Base-by-base conservation (phyloP, 352 stramenopile genomes). In the Globisporangium recalcitrans region DNA sequence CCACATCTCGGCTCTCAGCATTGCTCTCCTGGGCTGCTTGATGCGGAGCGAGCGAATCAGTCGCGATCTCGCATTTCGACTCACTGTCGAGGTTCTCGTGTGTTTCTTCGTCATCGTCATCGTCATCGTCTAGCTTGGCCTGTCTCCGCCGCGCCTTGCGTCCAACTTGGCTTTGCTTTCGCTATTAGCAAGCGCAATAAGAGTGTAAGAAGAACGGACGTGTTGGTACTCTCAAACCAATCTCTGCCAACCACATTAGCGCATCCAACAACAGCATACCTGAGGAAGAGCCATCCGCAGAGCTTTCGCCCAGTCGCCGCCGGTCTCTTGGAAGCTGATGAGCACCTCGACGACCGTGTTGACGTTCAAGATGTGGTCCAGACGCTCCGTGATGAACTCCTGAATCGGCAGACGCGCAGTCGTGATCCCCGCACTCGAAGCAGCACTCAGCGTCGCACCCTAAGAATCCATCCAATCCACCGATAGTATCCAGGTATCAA, bases 321-420 rank as follows among this genome's bases (percentile, higher is more conserved):
- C 36, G 14, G 65, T 52, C 54, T 73, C 65, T 27, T 70, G 68
- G 40, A 84, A 87, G 9, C 75, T 68, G 44, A 86, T 87, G 36
- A 91, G 72, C 56, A 90, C 80, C 31, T 90, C 82, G 19, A 86
- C 54, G 29, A 93, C 78, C 36, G 81, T 90, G 62, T 93, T 91
- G 26, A 93, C 80, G 62, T 91, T 93, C 42, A 93, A 65, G 36
- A 93, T 91, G 54, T 93, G 84, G 57, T 91, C 81, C 21, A 86
- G 63, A 3, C 84, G 76, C 58, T 88, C 72, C 3, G 73, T 70
- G 36, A 89, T 77, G 58, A 85, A 61, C 61, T 93, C 84, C 49
- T 90, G 84, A 61, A 93, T 90, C 21, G 84, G 84, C 44, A 93
- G 55, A 21, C 84, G 74, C 13, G 72, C 80, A 5, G 80, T 91